Evolutionary conservation across 2,329 filamentous ascomycete species (phyloP), one percentile per base, ranked within the genome.

Genomic region (Colletotrichum acutatum): DNA sequence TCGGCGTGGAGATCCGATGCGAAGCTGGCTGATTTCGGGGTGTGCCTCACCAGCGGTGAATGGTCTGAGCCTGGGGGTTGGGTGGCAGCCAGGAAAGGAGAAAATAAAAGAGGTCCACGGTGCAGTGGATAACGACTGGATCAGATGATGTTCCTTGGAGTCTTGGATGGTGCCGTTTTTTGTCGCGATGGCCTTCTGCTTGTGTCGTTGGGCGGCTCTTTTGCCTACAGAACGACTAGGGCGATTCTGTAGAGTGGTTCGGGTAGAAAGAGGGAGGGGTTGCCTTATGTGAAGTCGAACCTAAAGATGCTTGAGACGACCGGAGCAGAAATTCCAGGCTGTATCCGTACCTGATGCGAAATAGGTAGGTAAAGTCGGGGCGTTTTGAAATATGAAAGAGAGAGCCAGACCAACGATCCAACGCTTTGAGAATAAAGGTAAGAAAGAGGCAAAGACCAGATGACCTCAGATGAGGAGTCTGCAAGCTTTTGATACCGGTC

Each of bases 401-500:
- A 52, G 30, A 58, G n/a, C 59, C 59, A 53, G 16, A 30, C 46
- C 28, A 68, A 22, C 49, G 34, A 42, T 24, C 66, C 70, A 72
- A 70, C 22, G 37, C 66, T 49, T 60, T 72, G 66, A 32, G 28
- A 56, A 60, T 53, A 65, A 70, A 65, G 56, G n/a, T n/a, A 37
- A 58, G 60, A 57, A 52, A 28, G 7, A 22, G 66, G 9, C 9
- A 22, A 56, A 69, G 60, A 42, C 54, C 71, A 57, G 61, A 71
- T 73, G 60, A 70, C 60, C 61, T 73, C 61, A 65, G 71, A 64
- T 65, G 59, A 60, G 70, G 59, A 72, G 66, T 42, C 59, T 70
- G 66, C 69, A 72, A 72, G 66, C 71, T 66, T 73, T 73, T 32
- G 71, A 65, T 66, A 59, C 71, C 56, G 61, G 71, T 73, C 49